These are phyloP conservation scores for Vitellaria paradoxa DNA, from an alignment of 179 eudicot species.

Conservation along the genomic window DNA sequence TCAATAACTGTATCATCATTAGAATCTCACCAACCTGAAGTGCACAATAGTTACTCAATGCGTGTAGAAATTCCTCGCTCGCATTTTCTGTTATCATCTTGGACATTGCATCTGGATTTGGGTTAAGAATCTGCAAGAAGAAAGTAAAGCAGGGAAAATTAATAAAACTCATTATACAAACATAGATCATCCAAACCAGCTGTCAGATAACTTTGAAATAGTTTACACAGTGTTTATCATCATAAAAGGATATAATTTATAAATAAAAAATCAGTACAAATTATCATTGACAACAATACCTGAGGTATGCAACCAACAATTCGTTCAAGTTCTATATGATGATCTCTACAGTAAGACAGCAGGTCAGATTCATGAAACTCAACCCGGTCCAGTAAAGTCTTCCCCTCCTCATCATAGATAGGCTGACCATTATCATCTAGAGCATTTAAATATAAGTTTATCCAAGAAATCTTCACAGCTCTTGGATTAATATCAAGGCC, in stretches of 20 bases:
- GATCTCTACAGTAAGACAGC: constrained; percentile 78
- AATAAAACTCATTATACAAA: not conserved
- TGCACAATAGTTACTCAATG: constrained; percentile 95
- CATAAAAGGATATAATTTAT: not conserved
- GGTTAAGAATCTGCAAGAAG: constrained; percentile 82
- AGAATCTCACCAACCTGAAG: constrained; percentile 64
- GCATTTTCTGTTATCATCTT: constrained; percentile 97
- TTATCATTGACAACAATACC: constrained; percentile 30
- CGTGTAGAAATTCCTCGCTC: constrained; percentile 88
- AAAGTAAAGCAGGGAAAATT: constrained; percentile 5
- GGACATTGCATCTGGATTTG: constrained; percentile 99
- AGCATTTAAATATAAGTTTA: constrained; percentile 90
- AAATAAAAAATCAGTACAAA: not conserved
- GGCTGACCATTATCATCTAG: constrained; percentile 87
- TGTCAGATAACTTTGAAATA: not conserved
- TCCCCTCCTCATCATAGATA: constrained; percentile 78
- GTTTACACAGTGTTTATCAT: not conserved
- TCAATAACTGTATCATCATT: not conserved
- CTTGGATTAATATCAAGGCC: constrained; percentile 99
- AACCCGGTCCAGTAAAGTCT: constrained; percentile 88
- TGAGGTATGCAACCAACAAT: constrained; percentile 99
- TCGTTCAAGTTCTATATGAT: constrained; percentile 87
- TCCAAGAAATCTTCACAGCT: constrained; percentile 94
- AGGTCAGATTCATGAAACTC: constrained; percentile 95
- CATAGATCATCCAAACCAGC: not conserved